Evolutionary conservation across 2,329 filamentous ascomycete genomes (phyloP).

Genomic region (Emergomyces africanus): DNA sequence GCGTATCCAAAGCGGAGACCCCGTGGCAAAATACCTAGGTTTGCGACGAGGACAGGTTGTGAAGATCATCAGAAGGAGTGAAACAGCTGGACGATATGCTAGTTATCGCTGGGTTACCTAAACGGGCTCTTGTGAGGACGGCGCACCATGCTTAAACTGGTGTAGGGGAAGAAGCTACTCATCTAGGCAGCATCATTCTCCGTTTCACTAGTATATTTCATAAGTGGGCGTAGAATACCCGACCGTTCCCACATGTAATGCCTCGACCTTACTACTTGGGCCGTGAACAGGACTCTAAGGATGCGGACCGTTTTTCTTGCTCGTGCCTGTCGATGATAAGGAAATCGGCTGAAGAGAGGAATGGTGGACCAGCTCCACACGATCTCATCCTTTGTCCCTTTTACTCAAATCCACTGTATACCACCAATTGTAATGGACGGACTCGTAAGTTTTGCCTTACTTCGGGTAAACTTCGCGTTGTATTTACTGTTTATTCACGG

Average conservation of each 20-base stretch:
- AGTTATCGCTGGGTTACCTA: conserved; percentile 66
- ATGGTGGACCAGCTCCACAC: background rate
- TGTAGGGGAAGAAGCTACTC: no score
- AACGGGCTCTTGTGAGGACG: background rate
- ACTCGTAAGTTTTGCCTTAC: background rate
- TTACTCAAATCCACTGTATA: background rate
- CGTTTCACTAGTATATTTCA: background rate
- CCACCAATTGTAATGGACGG: background rate
- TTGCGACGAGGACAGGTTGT: conserved; percentile 87
- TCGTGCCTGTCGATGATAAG: background rate
- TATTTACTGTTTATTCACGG: background rate
- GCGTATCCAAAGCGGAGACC: conserved; percentile 80
- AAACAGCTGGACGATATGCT: conserved; percentile 92
- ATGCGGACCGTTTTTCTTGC: background rate
- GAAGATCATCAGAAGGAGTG: conserved; percentile 92
- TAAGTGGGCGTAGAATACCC: background rate
- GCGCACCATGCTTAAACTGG: background rate
- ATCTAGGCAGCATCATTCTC: no score
- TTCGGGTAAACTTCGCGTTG: background rate
- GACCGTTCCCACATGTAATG: background rate
- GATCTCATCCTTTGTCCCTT: background rate
- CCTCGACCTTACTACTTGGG: background rate
- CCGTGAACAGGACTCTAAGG: background rate
- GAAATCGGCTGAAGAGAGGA: background rate
- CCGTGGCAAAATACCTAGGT: conserved; percentile 83